These are phyloP conservation scores for Ajuga chamaepitys DNA, from an alignment of 257 asterid genomes.

Conservation along the genomic window DNA sequence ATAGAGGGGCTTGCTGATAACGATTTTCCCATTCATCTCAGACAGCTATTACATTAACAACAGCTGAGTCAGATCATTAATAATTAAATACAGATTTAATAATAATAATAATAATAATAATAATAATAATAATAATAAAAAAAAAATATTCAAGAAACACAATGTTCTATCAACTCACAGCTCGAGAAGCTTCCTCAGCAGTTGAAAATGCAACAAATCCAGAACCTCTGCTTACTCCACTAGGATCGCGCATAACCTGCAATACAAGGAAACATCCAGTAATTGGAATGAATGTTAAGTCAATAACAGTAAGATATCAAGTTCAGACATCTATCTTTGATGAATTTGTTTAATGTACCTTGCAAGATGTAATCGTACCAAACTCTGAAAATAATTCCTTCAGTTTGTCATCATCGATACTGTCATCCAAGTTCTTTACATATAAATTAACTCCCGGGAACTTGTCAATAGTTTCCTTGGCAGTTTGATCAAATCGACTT, in stretches of 20 bases:
- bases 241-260: constrained; percentile 45
- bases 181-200: constrained; percentile 43
- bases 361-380: constrained; percentile 58
- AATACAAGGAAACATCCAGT: neutral
- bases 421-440: constrained; percentile 55
- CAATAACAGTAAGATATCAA: neutral
- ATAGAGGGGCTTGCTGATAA: constrained; percentile 52
- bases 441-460: constrained; percentile 51
- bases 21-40: constrained; percentile 53
- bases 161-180: constrained; percentile 45
- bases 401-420: constrained; percentile 57
- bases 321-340: neutral
- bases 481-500: constrained; percentile 48
- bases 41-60: constrained; percentile 26
- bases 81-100: neutral
- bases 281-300: too few species aligned
- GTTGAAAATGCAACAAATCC: constrained; percentile 51
- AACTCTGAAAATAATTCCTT: constrained; percentile 50
- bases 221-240: constrained; percentile 49
- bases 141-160: too few species aligned
- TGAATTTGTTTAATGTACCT: constrained; percentile 28
- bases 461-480: constrained; percentile 54
- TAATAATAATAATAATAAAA: too few species aligned
- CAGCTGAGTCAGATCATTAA: neutral
- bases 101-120: too few species aligned